Conservation (phyloP, 805 yeast species). For the Suhomyces prunicola region DNA sequence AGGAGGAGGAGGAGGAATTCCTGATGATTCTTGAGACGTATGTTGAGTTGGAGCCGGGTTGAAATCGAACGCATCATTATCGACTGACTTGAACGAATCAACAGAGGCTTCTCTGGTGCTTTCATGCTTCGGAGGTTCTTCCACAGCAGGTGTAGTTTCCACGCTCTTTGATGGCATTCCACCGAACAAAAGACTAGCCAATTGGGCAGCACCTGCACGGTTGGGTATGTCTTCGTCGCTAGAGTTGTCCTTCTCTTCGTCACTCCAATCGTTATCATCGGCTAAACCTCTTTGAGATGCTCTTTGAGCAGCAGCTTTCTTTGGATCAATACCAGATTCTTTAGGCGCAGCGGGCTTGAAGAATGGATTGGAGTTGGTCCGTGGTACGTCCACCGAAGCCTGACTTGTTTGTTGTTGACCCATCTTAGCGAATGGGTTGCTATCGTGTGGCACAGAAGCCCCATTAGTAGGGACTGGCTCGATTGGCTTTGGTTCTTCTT, state of each 20-base stretch:
- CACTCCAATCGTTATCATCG: constrained; percentile 47
- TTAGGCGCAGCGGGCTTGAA: constrained; percentile 43
- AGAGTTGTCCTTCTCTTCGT: constrained; percentile 35
- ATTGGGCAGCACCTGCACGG: constrained; percentile 52
- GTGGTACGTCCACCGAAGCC: constrained; percentile 9
- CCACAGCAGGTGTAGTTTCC: neutral
- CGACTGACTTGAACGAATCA: constrained; percentile 9
- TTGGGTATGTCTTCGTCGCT: constrained; percentile 51
- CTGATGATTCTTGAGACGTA: constrained; percentile 2
- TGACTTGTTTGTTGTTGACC: constrained; percentile 5
- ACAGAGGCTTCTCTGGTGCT: constrained; percentile 7
- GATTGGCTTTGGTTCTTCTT: constrained; percentile 4
- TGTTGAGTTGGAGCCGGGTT: constrained; percentile 16
- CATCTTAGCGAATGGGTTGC: constrained; percentile 50
- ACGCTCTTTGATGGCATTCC: constrained; percentile 35
- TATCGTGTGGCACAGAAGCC: constrained; percentile 27
- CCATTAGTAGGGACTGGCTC: constrained; percentile 7
- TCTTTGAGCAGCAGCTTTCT: constrained; percentile 67
- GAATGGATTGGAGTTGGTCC: constrained; percentile 49
- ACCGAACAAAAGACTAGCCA: constrained; percentile 52
- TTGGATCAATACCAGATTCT: constrained; percentile 44
- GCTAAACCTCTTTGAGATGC: constrained; percentile 62
- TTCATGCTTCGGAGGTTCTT: neutral
- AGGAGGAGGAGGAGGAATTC: constrained; percentile 12
- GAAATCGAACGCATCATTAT: constrained; percentile 8